Conservation (phyloP, 148 eudicot genomes). For the Rhododendron ovatum region DNA sequence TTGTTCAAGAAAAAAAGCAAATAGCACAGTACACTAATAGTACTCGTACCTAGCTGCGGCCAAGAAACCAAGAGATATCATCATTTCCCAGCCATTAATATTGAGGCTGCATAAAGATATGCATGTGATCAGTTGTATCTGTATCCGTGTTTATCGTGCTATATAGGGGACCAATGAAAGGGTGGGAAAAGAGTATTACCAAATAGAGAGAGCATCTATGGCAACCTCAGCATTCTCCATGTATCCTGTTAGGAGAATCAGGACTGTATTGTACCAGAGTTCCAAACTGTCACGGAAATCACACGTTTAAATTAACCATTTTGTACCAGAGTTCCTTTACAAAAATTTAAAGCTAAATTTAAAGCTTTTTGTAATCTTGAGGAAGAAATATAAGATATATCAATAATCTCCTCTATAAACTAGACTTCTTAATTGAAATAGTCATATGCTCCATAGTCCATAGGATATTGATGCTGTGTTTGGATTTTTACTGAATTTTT, state of each 20-base stretch:
- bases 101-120: not conserved
- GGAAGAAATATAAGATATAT: not conserved
- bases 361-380: not conserved
- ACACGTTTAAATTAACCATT: not conserved
- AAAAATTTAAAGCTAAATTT: too few relatives aligned
- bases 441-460: not conserved
- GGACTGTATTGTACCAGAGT: slow-evolving; percentile 12
- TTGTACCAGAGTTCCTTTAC: too few relatives aligned
- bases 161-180: not conserved
- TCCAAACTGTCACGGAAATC: not conserved
- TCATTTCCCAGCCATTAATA: slow-evolving; percentile 10
- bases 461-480: not conserved
- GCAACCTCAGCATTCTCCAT: slow-evolving; percentile 30
- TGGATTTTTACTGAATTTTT: not conserved
- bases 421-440: not conserved
- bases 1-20: not conserved
- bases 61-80: slow-evolving; percentile 15
- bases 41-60: slow-evolving; percentile 7
- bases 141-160: too few relatives aligned
- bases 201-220: slow-evolving; percentile 35
- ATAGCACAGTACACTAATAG: not conserved
- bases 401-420: not conserved
- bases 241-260: slow-evolving; percentile 29
- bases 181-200: slow-evolving; percentile 17
- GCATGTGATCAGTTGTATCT: not conserved